Evolutionary conservation across 129 eudicot species (phyloP).

Genomic region (Solidago caesia): DNA sequence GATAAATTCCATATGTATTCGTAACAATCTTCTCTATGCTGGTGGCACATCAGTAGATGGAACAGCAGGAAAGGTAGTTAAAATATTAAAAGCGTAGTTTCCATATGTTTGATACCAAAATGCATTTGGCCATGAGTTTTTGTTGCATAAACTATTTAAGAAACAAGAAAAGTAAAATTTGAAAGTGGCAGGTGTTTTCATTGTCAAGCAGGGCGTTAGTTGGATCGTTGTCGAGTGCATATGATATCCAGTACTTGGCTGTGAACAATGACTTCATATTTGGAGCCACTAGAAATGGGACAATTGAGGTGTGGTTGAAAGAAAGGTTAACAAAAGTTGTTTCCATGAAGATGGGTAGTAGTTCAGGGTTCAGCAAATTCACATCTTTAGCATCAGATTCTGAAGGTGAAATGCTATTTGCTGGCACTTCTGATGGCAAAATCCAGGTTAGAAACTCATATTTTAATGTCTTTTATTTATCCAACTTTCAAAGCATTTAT

Average conservation of each 20-base stretch:
- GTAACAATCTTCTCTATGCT: slow-evolving; percentile 48
- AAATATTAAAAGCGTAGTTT: slow-evolving; percentile 11
- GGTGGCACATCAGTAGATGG: slow-evolving; percentile 84
- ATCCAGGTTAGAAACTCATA: slow-evolving; percentile 49
- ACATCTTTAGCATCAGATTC: slow-evolving; percentile 56
- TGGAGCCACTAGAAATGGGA: slow-evolving; percentile 62
- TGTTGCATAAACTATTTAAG: too few species aligned
- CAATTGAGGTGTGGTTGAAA: slow-evolving; percentile 73
- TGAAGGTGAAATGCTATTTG: slow-evolving; percentile 73
- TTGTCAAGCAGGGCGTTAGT: slow-evolving; percentile 52
- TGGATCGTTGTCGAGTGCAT: slow-evolving; percentile 48
- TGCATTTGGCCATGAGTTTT: too few species aligned
- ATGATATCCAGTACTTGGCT: slow-evolving; percentile 53
- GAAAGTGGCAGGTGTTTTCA: slow-evolving; percentile 56
- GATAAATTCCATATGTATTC: slow-evolving; percentile 48
- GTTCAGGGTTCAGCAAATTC: slow-evolving; percentile 32
- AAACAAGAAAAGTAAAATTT: neutral
- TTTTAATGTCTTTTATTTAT: neutral
- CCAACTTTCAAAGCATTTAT: too few species aligned
- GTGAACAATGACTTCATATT: slow-evolving; percentile 71
- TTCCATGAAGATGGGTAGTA: slow-evolving; percentile 40
- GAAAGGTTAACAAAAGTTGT: slow-evolving; percentile 69
- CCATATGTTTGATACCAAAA: neutral
- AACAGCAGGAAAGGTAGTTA: slow-evolving; percentile 65
- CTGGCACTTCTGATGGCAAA: slow-evolving; percentile 72